A percentile compares a stretch with the other conserved stretches of the same genome.
Evolutionary conservation across 1,139 yeast genomes (phyloP).

Genomic region (Wickerhamomyces sp.): DNA sequence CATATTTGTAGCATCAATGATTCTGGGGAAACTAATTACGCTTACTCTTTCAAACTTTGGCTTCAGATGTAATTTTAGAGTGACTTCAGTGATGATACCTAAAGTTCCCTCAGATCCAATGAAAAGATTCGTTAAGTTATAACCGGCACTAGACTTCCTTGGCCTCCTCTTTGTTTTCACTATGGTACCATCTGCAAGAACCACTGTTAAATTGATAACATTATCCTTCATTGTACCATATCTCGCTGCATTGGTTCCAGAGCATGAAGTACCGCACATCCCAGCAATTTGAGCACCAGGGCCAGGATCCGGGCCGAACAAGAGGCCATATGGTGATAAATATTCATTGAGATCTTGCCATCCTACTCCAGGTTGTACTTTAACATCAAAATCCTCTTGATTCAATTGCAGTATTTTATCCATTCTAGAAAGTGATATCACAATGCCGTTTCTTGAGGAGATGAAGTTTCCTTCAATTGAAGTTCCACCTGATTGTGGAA

Average conservation of each 20-base stretch:
- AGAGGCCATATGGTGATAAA: constrained; percentile 36
- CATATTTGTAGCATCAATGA: constrained; percentile 55
- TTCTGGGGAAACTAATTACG: constrained; percentile 52
- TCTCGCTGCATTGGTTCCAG: constrained; percentile 71
- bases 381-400: constrained; percentile 56
- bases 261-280: constrained; percentile 69
- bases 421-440: constrained; percentile 53
- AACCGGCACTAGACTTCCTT: constrained; percentile 74
- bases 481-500: constrained; percentile 79
- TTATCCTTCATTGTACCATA: constrained; percentile 78
- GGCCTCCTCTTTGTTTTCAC: constrained; percentile 70
- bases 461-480: constrained; percentile 80
- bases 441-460: constrained; percentile 52
- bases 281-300: constrained; percentile 80
- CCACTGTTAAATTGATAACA: constrained; percentile 63
- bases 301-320: constrained; percentile 79
- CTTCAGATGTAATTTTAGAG: constrained; percentile 61
- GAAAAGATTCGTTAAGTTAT: constrained; percentile 60
- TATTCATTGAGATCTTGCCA: constrained; percentile 64
- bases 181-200: constrained; percentile 72
- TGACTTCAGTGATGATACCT: constrained; percentile 71
- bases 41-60: constrained; percentile 60
- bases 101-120: constrained; percentile 75
- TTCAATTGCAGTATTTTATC: constrained; percentile 48
- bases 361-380: constrained; percentile 69